Percentiles rank a stretch among this genome's conserved stretches.
Conservation (phyloP, 495 filamentous ascomycete species). For the Penicillium flavigenum region DNA sequence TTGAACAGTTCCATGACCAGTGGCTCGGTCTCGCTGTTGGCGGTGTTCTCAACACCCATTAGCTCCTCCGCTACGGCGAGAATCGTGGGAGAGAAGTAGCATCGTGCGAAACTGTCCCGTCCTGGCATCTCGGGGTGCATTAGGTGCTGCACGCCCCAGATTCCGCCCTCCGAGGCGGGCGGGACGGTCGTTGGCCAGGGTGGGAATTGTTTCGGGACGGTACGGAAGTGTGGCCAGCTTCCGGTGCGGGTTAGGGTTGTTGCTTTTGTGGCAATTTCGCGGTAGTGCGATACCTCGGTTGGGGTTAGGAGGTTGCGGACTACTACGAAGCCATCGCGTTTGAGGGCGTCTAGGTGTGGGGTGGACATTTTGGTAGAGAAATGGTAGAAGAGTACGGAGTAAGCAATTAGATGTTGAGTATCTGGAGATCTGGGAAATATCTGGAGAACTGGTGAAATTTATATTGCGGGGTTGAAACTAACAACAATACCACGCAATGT, state of each 20-base stretch:
- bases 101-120: conserved; percentile 52
- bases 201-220: conserved; percentile 82
- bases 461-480: conserved; percentile 9
- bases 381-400: neutral
- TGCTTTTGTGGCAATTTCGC: conserved; percentile 50
- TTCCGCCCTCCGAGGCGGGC: conserved; percentile 55
- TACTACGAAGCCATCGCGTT: conserved; percentile 50
- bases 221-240: conserved; percentile 75
- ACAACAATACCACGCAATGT: conserved; percentile 1
- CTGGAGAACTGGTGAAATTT: neutral
- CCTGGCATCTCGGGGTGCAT: conserved; percentile 66
- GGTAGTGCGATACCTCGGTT: conserved; percentile 52
- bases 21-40: conserved; percentile 31
- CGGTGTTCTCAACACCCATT: conserved; percentile 38
- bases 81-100: conserved; percentile 66
- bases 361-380: conserved; percentile 21
- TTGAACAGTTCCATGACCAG: conserved; percentile 84
- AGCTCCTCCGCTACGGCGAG: conserved; percentile 57
- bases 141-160: conserved; percentile 86
- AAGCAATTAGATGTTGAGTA: neutral
- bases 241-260: conserved; percentile 59
- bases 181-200: conserved; percentile 62
- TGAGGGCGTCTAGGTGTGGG: conserved; percentile 42
- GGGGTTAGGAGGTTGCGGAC: conserved; percentile 49
- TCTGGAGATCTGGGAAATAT: neutral